Base-by-base conservation (phyloP, 345 rosid species). In the Eucalyptus cloeziana region DNA sequence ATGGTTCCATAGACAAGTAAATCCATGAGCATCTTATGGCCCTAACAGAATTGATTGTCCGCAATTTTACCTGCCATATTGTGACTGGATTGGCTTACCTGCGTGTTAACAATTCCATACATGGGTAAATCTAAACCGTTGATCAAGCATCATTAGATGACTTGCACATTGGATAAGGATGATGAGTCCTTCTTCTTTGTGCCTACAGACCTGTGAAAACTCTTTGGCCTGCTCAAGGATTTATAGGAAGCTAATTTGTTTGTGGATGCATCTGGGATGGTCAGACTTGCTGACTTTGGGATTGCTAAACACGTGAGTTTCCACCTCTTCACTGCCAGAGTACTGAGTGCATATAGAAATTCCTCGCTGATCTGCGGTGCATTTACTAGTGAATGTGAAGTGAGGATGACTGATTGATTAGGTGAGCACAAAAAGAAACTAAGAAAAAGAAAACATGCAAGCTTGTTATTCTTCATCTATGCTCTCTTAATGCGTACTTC, bases 231-330 rank as follows among this genome's bases (percentile, higher is more conserved):
- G 45, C 81, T 86, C 62, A 97, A 95, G 95, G 98, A 95, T 90
- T 96, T 96, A 87, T 96, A 97, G 92, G 99, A 97, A 71, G 99
- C 99, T 89, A 96, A 97, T 94, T 93, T 96, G 90, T 98, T 97
- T 86, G 98, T 97, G 86, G 97, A 97, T 94, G 98, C 97, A 88
- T 93, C 90, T 87, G 99, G 99, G 31, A 97, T 95, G 54, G 99
- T 96, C 85, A 97, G 96, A 94, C 99, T 97, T 86, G 98, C 98
- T 15, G 96, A 96, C 90, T 97, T 96, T 90, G 99, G 99, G 91
- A 97, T 95, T 98, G 94, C 99, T 52, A 96, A 97, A 93, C 98
- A 94, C 89, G 99, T 96, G 91, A 95, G 98, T 93, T 85, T 67
- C 13, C 56, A 15, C 31, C 27, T 37, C 67, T 17, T 47, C 37